These are phyloP conservation scores for Chimonanthus salicifolius DNA, from an alignment of 164 flowering plant genomes.

Conservation along the genomic window DNA sequence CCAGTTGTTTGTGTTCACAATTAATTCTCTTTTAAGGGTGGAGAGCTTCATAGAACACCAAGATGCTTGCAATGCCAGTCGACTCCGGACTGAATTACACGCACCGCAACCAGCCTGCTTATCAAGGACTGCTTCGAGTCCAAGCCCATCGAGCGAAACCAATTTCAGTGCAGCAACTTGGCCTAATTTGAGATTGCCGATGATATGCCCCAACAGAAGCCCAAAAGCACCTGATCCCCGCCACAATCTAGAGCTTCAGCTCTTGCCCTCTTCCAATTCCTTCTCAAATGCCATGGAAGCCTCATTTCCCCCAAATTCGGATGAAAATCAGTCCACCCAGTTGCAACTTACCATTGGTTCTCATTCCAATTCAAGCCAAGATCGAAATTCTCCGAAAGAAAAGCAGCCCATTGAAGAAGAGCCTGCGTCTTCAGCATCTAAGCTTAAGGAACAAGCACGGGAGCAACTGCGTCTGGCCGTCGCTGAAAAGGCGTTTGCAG, in stretches of 20 bases:
- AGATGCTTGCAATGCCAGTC: constrained; percentile 72
- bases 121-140: constrained; percentile 70
- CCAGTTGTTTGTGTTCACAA: too few species aligned
- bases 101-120: constrained; percentile 44
- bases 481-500: constrained; percentile 72
- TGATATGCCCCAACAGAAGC: neutral
- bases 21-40: constrained; percentile 36
- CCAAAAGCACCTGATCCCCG: constrained; percentile 6
- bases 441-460: constrained; percentile 41
- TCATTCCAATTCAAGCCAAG: constrained; percentile 3
- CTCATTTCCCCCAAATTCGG: constrained; percentile 20
- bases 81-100: constrained; percentile 38
- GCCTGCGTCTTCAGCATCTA: neutral
- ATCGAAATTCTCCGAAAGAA: neutral
- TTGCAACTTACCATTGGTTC: constrained; percentile 71
- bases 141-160: constrained; percentile 75
- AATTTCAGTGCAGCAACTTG: constrained; percentile 47
- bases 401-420: constrained; percentile 2
- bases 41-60: constrained; percentile 97
- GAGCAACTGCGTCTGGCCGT: constrained; percentile 59
- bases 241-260: constrained; percentile 70
- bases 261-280: constrained; percentile 32
- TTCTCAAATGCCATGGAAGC: neutral
- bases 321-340: constrained; percentile 44
- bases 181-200: constrained; percentile 24